Evolutionary conservation across 805 yeast genomes (phyloP).

Genomic region (Lipomyces spencermartinsiae): DNA sequence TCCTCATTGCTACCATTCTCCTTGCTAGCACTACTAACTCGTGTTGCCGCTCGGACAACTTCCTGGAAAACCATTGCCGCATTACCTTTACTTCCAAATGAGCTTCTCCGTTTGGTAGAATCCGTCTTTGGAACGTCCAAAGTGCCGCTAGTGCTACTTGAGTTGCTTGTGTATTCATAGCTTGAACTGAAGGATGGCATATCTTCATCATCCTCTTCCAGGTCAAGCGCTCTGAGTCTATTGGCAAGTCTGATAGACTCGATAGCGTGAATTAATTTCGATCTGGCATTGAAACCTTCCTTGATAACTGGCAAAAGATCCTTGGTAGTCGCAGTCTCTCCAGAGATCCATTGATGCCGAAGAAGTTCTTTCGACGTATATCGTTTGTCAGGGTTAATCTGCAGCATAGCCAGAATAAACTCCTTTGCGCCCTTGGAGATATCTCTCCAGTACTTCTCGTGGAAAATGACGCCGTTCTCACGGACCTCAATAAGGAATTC

Average conservation of each 20-base stretch:
- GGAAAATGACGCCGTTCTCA: slow-evolving; percentile 80
- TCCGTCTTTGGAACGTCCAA: not conserved
- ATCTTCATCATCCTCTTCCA: slow-evolving; percentile 59
- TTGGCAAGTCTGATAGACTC: slow-evolving; percentile 83
- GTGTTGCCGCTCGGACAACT: slow-evolving; percentile 70
- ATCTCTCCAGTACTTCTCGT: slow-evolving; percentile 82
- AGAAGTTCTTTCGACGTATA: slow-evolving; percentile 66
- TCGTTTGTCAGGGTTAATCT: slow-evolving; percentile 68
- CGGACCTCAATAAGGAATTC: slow-evolving; percentile 85
- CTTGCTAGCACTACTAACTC: slow-evolving; percentile 56
- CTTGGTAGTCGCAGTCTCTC: slow-evolving; percentile 50
- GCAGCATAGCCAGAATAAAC: slow-evolving; percentile 74
- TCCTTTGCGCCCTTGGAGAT: slow-evolving; percentile 81
- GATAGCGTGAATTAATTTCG: slow-evolving; percentile 82
- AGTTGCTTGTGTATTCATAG: not conserved
- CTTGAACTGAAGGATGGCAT: not conserved
- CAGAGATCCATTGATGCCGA: slow-evolving; percentile 74
- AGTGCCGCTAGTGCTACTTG: not conserved
- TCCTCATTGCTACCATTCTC: slow-evolving; percentile 11
- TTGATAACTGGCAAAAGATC: slow-evolving; percentile 84
- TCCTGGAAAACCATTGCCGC: slow-evolving; percentile 57
- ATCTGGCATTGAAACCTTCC: slow-evolving; percentile 82
- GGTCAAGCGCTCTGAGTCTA: slow-evolving; percentile 70
- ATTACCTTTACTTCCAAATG: slow-evolving; percentile 30
- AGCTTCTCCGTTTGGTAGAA: slow-evolving; percentile 14